Evolutionary conservation across 129 eudicot species (phyloP).

Genomic region (Helichrysum umbraculigerum): DNA sequence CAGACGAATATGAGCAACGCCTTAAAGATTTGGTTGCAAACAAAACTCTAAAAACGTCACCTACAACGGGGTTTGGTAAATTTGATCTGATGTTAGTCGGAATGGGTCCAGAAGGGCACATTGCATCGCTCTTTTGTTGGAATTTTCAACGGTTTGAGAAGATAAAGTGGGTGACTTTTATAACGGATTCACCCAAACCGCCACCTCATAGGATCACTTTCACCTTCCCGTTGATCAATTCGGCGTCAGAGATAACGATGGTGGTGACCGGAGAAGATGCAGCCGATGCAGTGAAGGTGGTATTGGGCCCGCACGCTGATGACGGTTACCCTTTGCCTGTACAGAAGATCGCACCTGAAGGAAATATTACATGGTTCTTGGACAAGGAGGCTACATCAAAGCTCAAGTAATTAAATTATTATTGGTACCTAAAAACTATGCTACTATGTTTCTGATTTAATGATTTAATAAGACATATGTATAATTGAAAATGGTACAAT

Average conservation of each 20-base stretch:
- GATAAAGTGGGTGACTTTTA: slow-evolving; percentile 64
- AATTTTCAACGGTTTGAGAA: slow-evolving; percentile 50
- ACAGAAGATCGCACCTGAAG: slow-evolving; percentile 52
- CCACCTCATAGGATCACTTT: slow-evolving; percentile 74
- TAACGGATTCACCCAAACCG: slow-evolving; percentile 72
- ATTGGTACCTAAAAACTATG: neutral
- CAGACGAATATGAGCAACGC: slow-evolving; percentile 57
- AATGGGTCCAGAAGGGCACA: slow-evolving; percentile 84
- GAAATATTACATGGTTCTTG: slow-evolving; percentile 54
- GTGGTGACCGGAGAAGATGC: slow-evolving; percentile 61
- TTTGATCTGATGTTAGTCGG: slow-evolving; percentile 69
- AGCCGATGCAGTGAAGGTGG: slow-evolving; percentile 51
- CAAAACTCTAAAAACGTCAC: slow-evolving; percentile 37
- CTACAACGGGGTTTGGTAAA: slow-evolving; percentile 46
- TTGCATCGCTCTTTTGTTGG: slow-evolving; percentile 64
- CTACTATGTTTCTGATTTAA: neutral
- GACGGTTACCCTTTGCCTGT: slow-evolving; percentile 42
- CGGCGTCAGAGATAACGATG: slow-evolving; percentile 58
- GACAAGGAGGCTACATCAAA: slow-evolving; percentile 52
- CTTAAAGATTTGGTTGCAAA: slow-evolving; percentile 45
- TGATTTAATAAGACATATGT: too few relatives aligned
- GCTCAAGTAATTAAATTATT: neutral
- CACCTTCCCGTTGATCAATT: slow-evolving; percentile 77
- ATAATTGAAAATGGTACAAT: neutral
- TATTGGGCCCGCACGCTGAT: slow-evolving; percentile 32